A percentile compares a stretch with the other conserved stretches of the same genome.
These are phyloP conservation scores for Chrysoporthe deuterocubensis DNA, from an alignment of 2,329 filamentous ascomycete genomes.

Conservation along the genomic window DNA sequence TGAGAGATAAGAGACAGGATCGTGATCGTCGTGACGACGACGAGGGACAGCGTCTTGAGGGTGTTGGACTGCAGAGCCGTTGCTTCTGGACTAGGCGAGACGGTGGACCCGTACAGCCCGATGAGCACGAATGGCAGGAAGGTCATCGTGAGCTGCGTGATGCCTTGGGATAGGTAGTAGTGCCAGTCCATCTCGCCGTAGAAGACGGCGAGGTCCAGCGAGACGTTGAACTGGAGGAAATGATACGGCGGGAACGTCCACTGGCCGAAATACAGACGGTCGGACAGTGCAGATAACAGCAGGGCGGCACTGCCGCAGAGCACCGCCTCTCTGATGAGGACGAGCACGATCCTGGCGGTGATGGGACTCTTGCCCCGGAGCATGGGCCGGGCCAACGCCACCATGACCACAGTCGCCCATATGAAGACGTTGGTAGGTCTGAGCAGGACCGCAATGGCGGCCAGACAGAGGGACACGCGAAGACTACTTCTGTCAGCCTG, in stretches of 20 bases:
- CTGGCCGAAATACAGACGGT: constrained; percentile 78
- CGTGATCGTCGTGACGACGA: constrained; percentile 62
- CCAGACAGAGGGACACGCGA: constrained; percentile 70
- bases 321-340: constrained; percentile 65
- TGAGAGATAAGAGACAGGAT: constrained; percentile 81
- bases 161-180: constrained; percentile 89
- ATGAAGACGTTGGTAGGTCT: constrained; percentile 89
- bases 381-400: constrained; percentile 45
- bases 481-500: constrained; percentile 45
- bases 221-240: constrained; percentile 90
- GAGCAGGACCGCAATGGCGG: constrained; percentile 81
- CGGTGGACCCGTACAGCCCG: constrained; percentile 61
- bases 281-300: constrained; percentile 65
- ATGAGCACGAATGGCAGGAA: constrained; percentile 75
- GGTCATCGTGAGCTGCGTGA: constrained; percentile 85
- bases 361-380: constrained; percentile 47
- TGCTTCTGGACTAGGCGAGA: constrained; percentile 41
- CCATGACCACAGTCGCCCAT: constrained; percentile 70
- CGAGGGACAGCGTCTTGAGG: constrained; percentile 59
- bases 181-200: constrained; percentile 91
- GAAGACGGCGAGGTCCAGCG: constrained; percentile 85
- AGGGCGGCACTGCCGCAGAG: constrained; percentile 68
- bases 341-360: constrained; percentile 47
- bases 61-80: constrained; percentile 46
- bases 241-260: constrained; percentile 90